Base-by-base conservation (phyloP, 768 basidiomycete species). In the Lentinus tigrinus region DNA sequence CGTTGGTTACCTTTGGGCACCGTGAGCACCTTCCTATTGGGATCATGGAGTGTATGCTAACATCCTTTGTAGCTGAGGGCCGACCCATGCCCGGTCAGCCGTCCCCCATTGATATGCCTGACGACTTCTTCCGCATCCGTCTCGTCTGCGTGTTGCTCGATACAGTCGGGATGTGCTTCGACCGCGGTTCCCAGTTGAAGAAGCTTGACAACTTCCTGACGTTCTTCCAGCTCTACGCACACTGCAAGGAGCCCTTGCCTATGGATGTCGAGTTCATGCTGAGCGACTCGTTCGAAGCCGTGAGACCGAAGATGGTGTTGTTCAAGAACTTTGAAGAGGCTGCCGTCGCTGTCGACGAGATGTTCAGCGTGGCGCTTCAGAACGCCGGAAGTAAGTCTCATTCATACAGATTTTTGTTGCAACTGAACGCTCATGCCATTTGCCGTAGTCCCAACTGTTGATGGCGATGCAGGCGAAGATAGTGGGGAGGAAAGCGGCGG, bases 261-360 rank as follows among this genome's bases (percentile, higher is more conserved):
- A 95, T 98, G 95, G 97, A 99, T 61, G 89, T 97, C 11, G 95
- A 97, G 52, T 99, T 98, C 73, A 96, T 98, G 93, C 72, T 97
- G 7, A 85, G 86, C 0, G 97, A 99, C 71, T 97, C 96, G 1
- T 73, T 99, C 9, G 95, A 98, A 76, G 88, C 90, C 48, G 78
- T 98, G n/a, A 81, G 95, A 57, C 95, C 96, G 0, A 95, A 92
- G 65, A 70, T 91, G 42, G 72, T 76, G 31, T 74, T 85, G 64
- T 78, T 81, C 54, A 93, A 90, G 71, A 88, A 81, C 8, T 79
- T 92, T 57, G 91, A 93, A 56, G 91, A 96, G 63, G 94, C 95
- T 10, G 94, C 93, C 0, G 65, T 75, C 14, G 93, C 88, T 4
- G 93, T 98, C 0, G 97, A 98, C 68, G 92, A 94, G 56, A 88